A percentile compares a stretch with the other conserved stretches of the same genome.
Conservation (phyloP, 2,329 filamentous ascomycete species). For the Exutisphaerella laricina region DNA sequence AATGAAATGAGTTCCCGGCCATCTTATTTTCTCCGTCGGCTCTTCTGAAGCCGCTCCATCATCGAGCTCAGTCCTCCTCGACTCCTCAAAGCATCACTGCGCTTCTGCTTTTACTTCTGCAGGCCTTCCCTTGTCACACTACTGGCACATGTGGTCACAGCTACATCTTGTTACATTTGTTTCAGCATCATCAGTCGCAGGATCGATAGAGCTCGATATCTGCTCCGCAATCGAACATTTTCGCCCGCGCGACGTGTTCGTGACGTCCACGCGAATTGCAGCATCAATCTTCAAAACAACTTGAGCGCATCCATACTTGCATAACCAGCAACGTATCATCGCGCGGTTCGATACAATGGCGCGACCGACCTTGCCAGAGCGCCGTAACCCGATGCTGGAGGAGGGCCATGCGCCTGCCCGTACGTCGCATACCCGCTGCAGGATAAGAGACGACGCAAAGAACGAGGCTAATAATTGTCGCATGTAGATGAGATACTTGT, state of each 20-base stretch:
- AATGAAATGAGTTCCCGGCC: no score
- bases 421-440: constrained; percentile 41
- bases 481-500: constrained; percentile 55
- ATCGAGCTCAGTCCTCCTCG: no score
- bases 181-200: no score
- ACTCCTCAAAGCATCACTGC: no score
- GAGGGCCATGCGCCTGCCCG: constrained; percentile 57
- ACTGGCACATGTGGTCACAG: background rate
- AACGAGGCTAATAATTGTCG: constrained; percentile 13
- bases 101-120: background rate
- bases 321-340: background rate
- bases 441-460: constrained; percentile 4
- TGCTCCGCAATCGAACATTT: no score
- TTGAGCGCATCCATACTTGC: no score
- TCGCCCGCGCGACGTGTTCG: background rate
- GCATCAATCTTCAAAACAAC: no score
- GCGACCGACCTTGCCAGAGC: constrained; percentile 48
- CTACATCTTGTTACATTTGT: constrained; percentile 1
- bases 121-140: background rate
- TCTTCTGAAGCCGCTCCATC: no score
- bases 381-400: constrained; percentile 60
- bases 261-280: no score
- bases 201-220: no score
- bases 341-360: constrained; percentile 18
- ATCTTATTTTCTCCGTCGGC: no score